Conservation (phyloP, 805 yeast species). For the Suhomyces faveliae region DNA sequence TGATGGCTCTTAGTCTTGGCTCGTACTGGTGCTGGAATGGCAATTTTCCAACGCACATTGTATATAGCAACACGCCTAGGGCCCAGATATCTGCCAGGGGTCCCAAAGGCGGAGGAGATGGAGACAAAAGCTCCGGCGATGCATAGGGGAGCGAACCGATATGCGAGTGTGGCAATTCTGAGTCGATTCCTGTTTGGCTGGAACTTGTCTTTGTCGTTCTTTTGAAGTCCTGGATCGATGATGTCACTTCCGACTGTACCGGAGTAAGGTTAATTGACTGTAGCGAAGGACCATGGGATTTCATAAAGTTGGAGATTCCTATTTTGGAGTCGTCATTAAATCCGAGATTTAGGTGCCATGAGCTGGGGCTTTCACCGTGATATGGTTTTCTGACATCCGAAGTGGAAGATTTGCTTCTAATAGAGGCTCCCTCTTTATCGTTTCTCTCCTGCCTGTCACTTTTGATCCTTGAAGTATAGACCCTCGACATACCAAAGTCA, state of each 20-base stretch:
- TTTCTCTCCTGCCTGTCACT: background rate
- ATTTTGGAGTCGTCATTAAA: constrained; percentile 28
- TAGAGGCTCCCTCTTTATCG: constrained; percentile 14
- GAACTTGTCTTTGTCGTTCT: background rate
- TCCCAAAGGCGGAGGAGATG: constrained; percentile 59
- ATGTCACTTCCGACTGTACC: constrained; percentile 15
- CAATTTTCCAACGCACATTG: constrained; percentile 68
- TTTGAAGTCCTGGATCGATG: constrained; percentile 9
- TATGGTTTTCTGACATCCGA: constrained; percentile 35
- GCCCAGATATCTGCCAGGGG: constrained; percentile 89
- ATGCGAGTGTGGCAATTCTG: constrained; percentile 58
- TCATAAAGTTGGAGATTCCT: constrained; percentile 27
- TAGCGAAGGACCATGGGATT: constrained; percentile 33
- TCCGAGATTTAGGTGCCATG: constrained; percentile 20
- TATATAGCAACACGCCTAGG: constrained; percentile 72
- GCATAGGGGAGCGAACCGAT: constrained; percentile 94
- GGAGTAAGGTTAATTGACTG: constrained; percentile 34
- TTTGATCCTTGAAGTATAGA: constrained; percentile 26
- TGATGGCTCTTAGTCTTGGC: constrained; percentile 72
- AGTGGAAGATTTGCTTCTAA: constrained; percentile 35
- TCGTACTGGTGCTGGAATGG: constrained; percentile 87
- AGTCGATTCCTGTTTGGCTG: constrained; percentile 24
- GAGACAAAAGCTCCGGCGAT: constrained; percentile 76
- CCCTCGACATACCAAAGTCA: constrained; percentile 83
- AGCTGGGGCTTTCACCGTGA: constrained; percentile 28